phyloP scores from a whole-genome alignment of 768 basidiomycete genomes.

The Rhodocollybia butyracea region DNA sequence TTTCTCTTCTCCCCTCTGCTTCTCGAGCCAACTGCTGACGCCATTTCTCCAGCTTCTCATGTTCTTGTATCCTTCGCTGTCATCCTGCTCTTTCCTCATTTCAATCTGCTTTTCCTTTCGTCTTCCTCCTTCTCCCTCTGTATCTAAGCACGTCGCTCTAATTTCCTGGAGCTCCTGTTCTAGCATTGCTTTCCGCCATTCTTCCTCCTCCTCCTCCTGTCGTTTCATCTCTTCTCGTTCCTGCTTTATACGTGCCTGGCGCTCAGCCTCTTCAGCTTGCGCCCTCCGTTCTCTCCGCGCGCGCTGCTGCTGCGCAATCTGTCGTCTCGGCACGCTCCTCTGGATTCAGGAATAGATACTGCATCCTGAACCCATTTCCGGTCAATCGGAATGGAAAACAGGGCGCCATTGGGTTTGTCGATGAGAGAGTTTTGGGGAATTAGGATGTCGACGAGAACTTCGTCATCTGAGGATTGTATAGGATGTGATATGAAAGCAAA shows the following conservation, averaged over 20 bases:
- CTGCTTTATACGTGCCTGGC: slow-evolving; percentile 34
- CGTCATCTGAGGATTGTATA: slow-evolving; percentile 26
- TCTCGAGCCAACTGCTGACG: slow-evolving; percentile 43
- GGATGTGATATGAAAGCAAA: slow-evolving; percentile 36
- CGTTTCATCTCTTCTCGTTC: slow-evolving; percentile 40
- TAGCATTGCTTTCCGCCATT: slow-evolving; percentile 32
- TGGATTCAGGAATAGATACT: slow-evolving; percentile 14
- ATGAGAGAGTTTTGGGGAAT: slow-evolving; percentile 11
- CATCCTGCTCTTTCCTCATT: slow-evolving; percentile 43
- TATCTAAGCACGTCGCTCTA: slow-evolving; percentile 34
- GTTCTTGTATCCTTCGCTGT: slow-evolving; percentile 47
- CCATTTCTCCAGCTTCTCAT: slow-evolving; percentile 51
- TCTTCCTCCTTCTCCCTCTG: slow-evolving; percentile 43
- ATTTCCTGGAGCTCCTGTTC: slow-evolving; percentile 39
- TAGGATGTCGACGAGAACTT: slow-evolving; percentile 20
- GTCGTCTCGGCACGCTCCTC: slow-evolving; percentile 22
- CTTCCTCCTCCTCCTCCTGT: slow-evolving; percentile 43
- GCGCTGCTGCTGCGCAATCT: slow-evolving; percentile 19
- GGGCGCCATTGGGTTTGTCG: slow-evolving; percentile 8
- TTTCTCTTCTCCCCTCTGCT: slow-evolving; percentile 40
- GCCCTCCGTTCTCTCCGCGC: slow-evolving; percentile 44
- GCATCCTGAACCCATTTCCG: slow-evolving; percentile 35
- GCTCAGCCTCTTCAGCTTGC: slow-evolving; percentile 39
- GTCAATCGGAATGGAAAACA: slow-evolving; percentile 25
- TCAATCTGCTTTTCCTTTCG: slow-evolving; percentile 43